Conservation (phyloP, 441 rosid genomes). For the Bruguiera hainesii region DNA sequence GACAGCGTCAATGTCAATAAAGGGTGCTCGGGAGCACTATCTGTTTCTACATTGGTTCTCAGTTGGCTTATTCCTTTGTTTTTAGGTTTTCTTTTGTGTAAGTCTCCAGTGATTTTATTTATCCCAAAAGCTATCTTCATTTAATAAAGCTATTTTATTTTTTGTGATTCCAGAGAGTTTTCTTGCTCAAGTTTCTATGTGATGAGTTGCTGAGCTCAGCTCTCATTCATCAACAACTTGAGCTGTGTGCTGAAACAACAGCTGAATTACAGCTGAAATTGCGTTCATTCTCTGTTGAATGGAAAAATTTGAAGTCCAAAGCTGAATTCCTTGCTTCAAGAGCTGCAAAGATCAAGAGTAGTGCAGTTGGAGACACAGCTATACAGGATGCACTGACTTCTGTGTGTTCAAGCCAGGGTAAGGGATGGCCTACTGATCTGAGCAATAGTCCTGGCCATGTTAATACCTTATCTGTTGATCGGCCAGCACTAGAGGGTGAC, state of each 20-base stretch:
- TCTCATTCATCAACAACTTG: conserved; percentile 87
- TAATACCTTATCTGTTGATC: conserved; percentile 30
- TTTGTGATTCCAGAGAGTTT: conserved; percentile 68
- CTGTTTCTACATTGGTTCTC: not conserved
- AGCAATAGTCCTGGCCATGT: conserved; percentile 23
- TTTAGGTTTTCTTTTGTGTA: not conserved
- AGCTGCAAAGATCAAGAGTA: conserved; percentile 51
- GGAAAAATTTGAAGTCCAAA: conserved; percentile 65
- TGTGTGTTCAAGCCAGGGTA: conserved; percentile 22
- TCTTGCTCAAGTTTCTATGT: conserved; percentile 78
- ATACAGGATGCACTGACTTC: conserved; percentile 34
- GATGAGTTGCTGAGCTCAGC: conserved; percentile 90
- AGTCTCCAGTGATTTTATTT: conserved; percentile 6
- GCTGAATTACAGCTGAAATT: conserved; percentile 87
- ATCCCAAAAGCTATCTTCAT: conserved; percentile 9
- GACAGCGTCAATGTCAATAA: too few relatives aligned
- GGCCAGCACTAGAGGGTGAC: conserved; percentile 30
- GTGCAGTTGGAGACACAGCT: conserved; percentile 40
- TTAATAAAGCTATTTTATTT: conserved; percentile 14
- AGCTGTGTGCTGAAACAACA: conserved; percentile 74
- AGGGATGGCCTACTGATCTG: conserved; percentile 22
- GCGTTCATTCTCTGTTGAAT: conserved; percentile 60
- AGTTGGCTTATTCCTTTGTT: not conserved
- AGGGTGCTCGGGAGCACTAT: not conserved
- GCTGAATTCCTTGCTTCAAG: conserved; percentile 65